Base-by-base conservation (phyloP, 148 eudicot species). In the Spergularia bocconei region DNA sequence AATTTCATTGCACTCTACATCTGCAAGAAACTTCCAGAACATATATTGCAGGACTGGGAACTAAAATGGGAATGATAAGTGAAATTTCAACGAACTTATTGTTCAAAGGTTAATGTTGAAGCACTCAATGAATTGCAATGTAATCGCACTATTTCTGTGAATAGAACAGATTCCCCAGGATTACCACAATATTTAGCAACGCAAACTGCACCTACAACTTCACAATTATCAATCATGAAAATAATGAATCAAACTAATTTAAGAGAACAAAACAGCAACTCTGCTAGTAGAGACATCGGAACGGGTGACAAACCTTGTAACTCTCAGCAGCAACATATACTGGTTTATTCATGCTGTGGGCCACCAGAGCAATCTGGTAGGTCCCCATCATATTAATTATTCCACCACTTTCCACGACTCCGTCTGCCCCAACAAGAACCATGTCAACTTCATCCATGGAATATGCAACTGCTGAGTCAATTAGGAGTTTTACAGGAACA, bases 311-410 rank as follows among this genome's bases (percentile, higher is more conserved):
- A 82, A 94, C 98, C 98, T 94, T 94, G 86, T 91, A 94, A 86
- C 98, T 94, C 79, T 94, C 97, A 71, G 98, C 98, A 81, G 98
- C 93, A 67, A 91, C 97, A 76, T 91, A 94, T 62, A 94, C 93
- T 16, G 98, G 98, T 79, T 94, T 93, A 80, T 88, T 86, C 97
- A 91, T 89, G 92, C 88, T 87, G 62, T 87, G 88, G 1, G 98
- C 98, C 72, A 93, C 91, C 82, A 93, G 76, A 12, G 97, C 97
- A 82, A 91, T 91, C 85, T 91, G 98, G 74, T 94, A 94, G 8
- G 98, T 90, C 25, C 98, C 98, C 98, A 94, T 94, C 98, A 94
- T 94, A 84, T 94, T 94, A 50, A 94, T 94, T 52, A 94, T 87
- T 57, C 97, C 98, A 71, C 97, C 98, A 77, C 97, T 91, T 81